Evolutionary conservation across 148 eudicot genomes (phyloP), one percentile per base, ranked within the genome.

Genomic region (Spergularia bocconei): DNA sequence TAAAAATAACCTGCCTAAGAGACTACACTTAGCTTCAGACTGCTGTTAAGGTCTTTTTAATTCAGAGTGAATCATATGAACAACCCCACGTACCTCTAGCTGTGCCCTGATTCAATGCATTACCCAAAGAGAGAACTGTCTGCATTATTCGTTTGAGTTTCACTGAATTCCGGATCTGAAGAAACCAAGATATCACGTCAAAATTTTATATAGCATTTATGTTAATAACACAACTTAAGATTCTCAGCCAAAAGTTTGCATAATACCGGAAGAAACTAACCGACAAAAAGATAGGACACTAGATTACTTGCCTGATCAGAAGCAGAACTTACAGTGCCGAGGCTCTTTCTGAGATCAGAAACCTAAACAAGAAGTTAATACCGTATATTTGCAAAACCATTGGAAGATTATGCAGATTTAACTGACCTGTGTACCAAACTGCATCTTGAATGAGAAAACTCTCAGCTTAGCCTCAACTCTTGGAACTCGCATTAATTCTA

Each of bases 21-120:
- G 70, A 67, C 70, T 41, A 41, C 21, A 20, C 54, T 44, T 17
- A 36, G 38, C 53, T 61, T 5, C 16, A 59, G 39, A 51, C 59
- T 67, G 33, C 25, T 48, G 25, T 60, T 21, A 13, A 6, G 20
- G 16, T 44, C 21, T 29, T 0, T 29, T 3, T 29, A 29, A 36
- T 19, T 63, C 39, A 15, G 13, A 39, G 48, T 47, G 36, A 47
- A 71, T 7, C 19, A 20, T 5, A 19, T 14, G 41, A 78, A 41
- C 17, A 75, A 50, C 48, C 71, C 38, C 70, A 82, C 91, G 70
- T 63, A 93, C 98, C 98, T 83, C 98, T 87, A 60, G 98, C 95
- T 66, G 98, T 93, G 71, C 95, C 97, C 81, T 93, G 97, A 82
- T 93, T 93, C 80, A 93, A 66, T 70, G 97, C 98, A 86, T 93